Evolutionary conservation across 768 basidiomycete genomes (phyloP), one percentile per base, ranked within the genome.

Genomic region (Calocera viscosa): DNA sequence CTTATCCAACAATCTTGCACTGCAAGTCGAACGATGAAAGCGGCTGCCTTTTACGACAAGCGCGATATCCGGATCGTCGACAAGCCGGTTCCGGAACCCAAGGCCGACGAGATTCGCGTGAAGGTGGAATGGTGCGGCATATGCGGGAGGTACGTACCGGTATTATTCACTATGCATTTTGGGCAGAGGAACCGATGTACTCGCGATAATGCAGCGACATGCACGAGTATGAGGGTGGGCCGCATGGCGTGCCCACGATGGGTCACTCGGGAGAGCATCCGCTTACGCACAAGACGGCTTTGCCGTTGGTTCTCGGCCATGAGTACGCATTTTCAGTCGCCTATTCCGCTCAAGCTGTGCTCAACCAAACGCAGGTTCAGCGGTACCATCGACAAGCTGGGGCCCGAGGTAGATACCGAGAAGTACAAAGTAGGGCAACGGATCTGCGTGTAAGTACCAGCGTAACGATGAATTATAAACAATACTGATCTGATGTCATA

Each of bases 281-380:
- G 5, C 49, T 79, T 12, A 79, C 80, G 0, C 76, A 77, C 19
- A 77, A 80, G 66, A 16, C 53, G 53, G 75, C 70, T 1, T 69
- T 79, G 1, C 81, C 82, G 0, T 71, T 80, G 17, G 78, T 76
- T 3, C 73, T 82, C 38, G 81, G 81, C 0, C 82, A 83, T 68
- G 81, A 82, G 80, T 81, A 63, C 49, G 64, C 64, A 2, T 64
- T n/a, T 17, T 14, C 24, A 1, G 53, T 32, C 14, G 53, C 30
- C 53, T 8, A 14, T 53, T 34, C 1, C 32, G 38, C 19, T 17
- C 34, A 24, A 12, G 14, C 32, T 63, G 22, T n/a, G 40, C 16
- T 19, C 16, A n/a, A 12, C 17, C 17, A 0, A 16, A 34, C 19
- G 28, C 30, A 65, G 67, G 66, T 30, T 70, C 70, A 67, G 69